Percentiles rank a stretch among this genome's conserved stretches.
phyloP scores from a whole-genome alignment of 1,284 basidiomycete species.

The Mycosarcoma maydis region DNA sequence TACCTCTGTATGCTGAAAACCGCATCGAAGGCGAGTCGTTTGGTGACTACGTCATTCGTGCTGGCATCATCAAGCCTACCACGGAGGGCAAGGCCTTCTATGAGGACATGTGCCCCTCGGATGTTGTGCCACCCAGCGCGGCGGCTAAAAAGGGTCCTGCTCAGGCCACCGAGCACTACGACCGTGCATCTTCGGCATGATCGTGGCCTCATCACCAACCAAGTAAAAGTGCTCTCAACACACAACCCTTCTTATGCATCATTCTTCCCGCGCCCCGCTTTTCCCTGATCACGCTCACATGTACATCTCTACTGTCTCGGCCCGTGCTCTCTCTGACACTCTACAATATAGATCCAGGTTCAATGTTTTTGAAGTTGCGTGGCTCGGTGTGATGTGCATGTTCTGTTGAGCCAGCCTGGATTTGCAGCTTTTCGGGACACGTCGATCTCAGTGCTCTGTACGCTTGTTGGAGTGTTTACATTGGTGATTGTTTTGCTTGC shows the following conservation, averaged over 20 bases:
- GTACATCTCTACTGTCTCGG: too few species aligned
- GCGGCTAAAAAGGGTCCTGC: conserved; percentile 46
- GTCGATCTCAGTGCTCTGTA: too few species aligned
- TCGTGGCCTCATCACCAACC: neutral
- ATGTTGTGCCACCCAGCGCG: conserved; percentile 32
- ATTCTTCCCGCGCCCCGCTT: too few species aligned
- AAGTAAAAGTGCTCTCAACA: neutral
- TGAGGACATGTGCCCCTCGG: conserved; percentile 54
- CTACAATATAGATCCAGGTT: conserved; percentile 5
- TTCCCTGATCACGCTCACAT: too few species aligned
- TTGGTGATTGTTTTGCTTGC: too few species aligned
- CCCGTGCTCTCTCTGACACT: too few species aligned
- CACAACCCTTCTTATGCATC: conserved; percentile 2
- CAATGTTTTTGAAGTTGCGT: neutral
- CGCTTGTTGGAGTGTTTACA: too few species aligned
- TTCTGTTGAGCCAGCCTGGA: too few species aligned
- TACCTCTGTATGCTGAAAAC: conserved; percentile 90
- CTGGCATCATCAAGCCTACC: conserved; percentile 63
- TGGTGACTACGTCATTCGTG: conserved; percentile 87
- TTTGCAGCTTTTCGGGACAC: too few species aligned
- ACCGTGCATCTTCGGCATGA: conserved; percentile 39
- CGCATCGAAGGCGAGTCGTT: conserved; percentile 89
- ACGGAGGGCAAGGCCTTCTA: conserved; percentile 59
- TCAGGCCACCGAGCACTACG: conserved; percentile 48
- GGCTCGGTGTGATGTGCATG: neutral